phyloP scores from a whole-genome alignment of 2,329 filamentous ascomycete genomes.

The Aspergillus pseudotamarii region DNA sequence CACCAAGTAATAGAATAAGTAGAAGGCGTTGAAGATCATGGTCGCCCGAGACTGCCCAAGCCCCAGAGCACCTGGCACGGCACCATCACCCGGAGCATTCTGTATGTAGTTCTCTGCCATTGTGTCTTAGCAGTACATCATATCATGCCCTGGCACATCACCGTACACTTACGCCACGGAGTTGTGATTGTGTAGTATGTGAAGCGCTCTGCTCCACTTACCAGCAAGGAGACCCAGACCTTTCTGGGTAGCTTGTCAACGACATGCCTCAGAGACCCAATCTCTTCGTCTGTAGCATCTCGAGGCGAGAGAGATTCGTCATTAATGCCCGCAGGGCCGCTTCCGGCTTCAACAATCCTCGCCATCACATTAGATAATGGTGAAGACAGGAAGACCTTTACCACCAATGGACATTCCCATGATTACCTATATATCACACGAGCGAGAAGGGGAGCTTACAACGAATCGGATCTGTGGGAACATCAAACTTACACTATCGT shows the following conservation, averaged over 20 bases:
- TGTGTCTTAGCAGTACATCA: background rate
- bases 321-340: background rate
- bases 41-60: slow-evolving; percentile 2
- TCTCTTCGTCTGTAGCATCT: slow-evolving; percentile 1
- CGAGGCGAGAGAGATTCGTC: background rate
- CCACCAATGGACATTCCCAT: background rate
- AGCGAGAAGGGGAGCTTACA: background rate
- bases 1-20: slow-evolving; percentile 4
- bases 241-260: slow-evolving; percentile 3
- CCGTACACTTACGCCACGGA: slow-evolving; percentile 4
- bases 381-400: background rate
- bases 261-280: background rate
- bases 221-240: slow-evolving; percentile 3
- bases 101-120: slow-evolving; percentile 9
- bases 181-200: slow-evolving; percentile 8
- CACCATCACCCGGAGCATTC: background rate
- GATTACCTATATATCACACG: background rate
- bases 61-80: slow-evolving; percentile 4
- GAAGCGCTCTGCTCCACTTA: slow-evolving; percentile 4
- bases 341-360: background rate
- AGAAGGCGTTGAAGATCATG: slow-evolving; percentile 8
- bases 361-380: background rate
- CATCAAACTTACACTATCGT: background rate
- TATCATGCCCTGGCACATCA: background rate
- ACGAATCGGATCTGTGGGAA: background rate